Evolutionary conservation across 2,329 filamentous ascomycete genomes (phyloP), one percentile per base, ranked within the genome.

Genomic region (Fusarium sp.): DNA sequence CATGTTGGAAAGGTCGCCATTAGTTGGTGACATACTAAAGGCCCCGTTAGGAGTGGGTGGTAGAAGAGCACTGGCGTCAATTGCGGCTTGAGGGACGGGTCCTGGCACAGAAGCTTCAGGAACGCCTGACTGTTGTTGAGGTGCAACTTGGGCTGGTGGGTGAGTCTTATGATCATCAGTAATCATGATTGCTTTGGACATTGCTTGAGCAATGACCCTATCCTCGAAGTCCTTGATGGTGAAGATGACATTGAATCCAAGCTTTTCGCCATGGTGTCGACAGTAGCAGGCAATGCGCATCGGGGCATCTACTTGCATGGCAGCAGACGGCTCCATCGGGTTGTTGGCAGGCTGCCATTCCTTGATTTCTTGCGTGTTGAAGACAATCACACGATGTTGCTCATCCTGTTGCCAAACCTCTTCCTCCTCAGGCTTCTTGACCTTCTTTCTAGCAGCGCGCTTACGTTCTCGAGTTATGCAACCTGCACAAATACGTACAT

Each of bases 281-380:
- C 95, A 98, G 80, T 98, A 99, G 78, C 95, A 99, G 26, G 94
- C 93, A 74, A 99, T 97, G 11, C 95, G 91, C 94, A 98, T 97
- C 0, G 93, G 94, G 3, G 93, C 89, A 71, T 94, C 91, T 23
- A 97, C 89, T 75, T 93, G 91, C 83, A 93, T 89, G 8, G 91
- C 88, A 51, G 88, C 89, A 51, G 84, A 83, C 44, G 79, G 83
- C 40, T 77, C 80, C 74, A 82, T 73, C 74, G 87, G 83, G 75
- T 84, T 81, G 74, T 85, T 84, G 44, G 87, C 84, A 41, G 88
- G 84, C 67, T 91, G 88, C 91, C 93, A 97, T 45, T 97, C 92
- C 77, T 94, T 93, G 73, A 96, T 84, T 78, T 97, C 93, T 41
- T 91, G 88, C 0, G 92, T 96, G 77, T 97, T 97, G 84, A 97